Conservation (phyloP, 73 alveolate genomes). For the Uronychia binucleata region DNA sequence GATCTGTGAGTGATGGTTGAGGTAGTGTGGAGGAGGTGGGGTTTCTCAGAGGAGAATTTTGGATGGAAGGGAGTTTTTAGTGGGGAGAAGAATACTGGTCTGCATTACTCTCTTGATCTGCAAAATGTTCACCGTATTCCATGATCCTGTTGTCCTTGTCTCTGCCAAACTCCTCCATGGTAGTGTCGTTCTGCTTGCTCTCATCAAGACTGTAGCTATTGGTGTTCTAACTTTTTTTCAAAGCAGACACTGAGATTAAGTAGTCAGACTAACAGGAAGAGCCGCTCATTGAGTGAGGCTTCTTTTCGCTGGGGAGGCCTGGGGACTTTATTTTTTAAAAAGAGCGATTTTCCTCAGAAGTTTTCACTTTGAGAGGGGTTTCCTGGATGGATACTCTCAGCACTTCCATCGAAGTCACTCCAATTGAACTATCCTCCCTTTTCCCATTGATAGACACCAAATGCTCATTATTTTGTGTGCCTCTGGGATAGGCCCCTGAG, state of each 20-base stretch:
- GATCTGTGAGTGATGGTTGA: too few relatives aligned
- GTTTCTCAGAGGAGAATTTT: too few relatives aligned
- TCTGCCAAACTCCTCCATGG: not conserved
- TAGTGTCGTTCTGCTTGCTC: not conserved
- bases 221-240: not conserved
- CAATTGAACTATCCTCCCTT: not conserved
- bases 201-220: not conserved
- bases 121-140: not conserved
- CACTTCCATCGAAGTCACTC: not conserved
- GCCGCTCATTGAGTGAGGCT: not conserved
- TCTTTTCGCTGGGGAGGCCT: not conserved
- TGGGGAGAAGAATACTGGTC: too few relatives aligned
- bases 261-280: not conserved
- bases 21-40: too few relatives aligned
- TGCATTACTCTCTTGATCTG: too few relatives aligned
- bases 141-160: not conserved
- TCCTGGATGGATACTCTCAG: not conserved
- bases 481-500: too few relatives aligned
- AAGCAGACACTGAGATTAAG: not conserved
- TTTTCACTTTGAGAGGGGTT: not conserved
- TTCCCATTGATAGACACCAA: too few relatives aligned
- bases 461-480: not conserved
- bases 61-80: too few relatives aligned
- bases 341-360: not conserved
- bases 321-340: not conserved